Evolutionary conservation across 768 basidiomycete species (phyloP), one percentile per base, ranked within the genome.

Genomic region (Termitomyces sp.): DNA sequence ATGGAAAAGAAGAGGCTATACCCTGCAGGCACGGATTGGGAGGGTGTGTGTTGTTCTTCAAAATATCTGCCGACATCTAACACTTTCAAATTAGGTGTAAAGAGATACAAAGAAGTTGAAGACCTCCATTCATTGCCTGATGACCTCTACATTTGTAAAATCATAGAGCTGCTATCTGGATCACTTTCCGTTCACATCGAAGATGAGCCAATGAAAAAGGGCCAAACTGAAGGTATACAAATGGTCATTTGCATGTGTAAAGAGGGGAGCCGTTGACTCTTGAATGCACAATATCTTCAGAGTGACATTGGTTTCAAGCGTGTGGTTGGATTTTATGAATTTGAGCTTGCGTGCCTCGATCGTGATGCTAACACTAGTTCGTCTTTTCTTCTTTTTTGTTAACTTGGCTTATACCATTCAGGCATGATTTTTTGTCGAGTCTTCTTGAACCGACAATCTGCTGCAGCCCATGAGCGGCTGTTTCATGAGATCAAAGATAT

Each of bases 231-330:
- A 6, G 23, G 63, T 44, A 50, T 70, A 1, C 57, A 59, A 4
- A 64, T 71, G 26, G 49, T 69, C 4, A 58, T 70, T 10, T 72
- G 71, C 50, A 71, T 72, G 70, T 50, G 20, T 14, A 43, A 47
- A 16, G 62, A 68, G 5, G 59, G 50, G 5, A 71, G 70, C 48
- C 44, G n/a, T 2, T 55, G 56, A 7, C 64, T 72, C 3, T 32
- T 47, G 0, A n/a, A 40, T 3, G 63, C 65, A 2, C 65, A 68
- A 23, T 71, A 66, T 50, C 18, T 70, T 9, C 69, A 72, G 56
- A 67, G 68, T 28, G 66, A 72, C 56, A 73, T 71, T 28, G 63
- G 58, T 0, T 71, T 70, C 62, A 69, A 69, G 28, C 57, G 67
- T 8, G 58, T 71, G 5, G 61, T 63, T 1, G 68, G 70, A 0